Base-by-base conservation (phyloP, 148 eudicot genomes). In the Camellia japonica region DNA sequence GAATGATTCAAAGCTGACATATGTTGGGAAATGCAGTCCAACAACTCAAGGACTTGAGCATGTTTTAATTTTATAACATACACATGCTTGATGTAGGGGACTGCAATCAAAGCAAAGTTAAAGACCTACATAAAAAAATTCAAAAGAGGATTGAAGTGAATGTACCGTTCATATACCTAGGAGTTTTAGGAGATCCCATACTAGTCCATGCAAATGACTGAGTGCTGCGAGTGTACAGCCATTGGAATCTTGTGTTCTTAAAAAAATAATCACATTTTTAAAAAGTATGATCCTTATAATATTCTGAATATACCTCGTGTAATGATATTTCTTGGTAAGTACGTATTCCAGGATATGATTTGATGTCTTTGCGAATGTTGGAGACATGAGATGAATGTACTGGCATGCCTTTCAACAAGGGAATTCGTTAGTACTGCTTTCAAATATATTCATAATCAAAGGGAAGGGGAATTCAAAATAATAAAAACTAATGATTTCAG, bases 101-200 rank as follows among this genome's bases (percentile, higher is more conserved):
- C 38, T 30, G 38, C 38, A 30, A 30, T 30, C 38, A 30, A 30
- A 30, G 0, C 38, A 30, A 30, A 30, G 38, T 30, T 30, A 30
- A 30, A 30, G 38, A 30, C 38, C 38, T 30, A 30, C 38, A 30
- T 30, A 30, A 30, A 30, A 30, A 30, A 30, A 30, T 30, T 30
- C 38, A 54, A 20, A 30, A 13, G 10, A 52, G 58, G 76, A 54
- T 73, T 52, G 65, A 54, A 74, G 49, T 41, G 20, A 74, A 58
- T 8, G 44, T 7, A 16, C 51, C 19, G 7, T 58, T 73, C 77
- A 3, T 74, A 74, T 30, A 30, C 77, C 65, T 11, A 74, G 4
- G 77, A 74, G 19, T 58, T 74, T 74, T 41, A 74, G 77, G 13
- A 74, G 23, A 16, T 58, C 47, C 66, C 77, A 58, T 18, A 43